Percentiles rank a stretch among this genome's conserved stretches.
Evolutionary conservation across 2,329 filamentous ascomycete genomes (phyloP).

Genomic region (Colletotrichum scovillei): DNA sequence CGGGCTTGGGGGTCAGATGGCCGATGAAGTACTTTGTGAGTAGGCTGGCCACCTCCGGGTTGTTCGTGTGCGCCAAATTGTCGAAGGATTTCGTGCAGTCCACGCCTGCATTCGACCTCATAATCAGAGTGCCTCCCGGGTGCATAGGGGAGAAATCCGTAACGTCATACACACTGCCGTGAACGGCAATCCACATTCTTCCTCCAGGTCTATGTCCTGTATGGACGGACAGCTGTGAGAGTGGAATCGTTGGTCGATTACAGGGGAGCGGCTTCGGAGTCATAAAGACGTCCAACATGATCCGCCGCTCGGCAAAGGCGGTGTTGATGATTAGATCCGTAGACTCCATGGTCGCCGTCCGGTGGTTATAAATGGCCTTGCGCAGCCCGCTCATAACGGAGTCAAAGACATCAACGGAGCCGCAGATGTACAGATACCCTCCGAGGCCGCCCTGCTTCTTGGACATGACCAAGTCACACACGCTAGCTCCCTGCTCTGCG

Average conservation of each 20-base stretch:
- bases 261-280: constrained; percentile 63
- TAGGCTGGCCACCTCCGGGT: constrained; percentile 63
- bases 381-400: constrained; percentile 66
- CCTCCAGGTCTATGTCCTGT: constrained; percentile 60
- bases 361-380: constrained; percentile 65
- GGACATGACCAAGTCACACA: constrained; percentile 66
- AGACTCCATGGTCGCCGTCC: constrained; percentile 62
- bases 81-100: constrained; percentile 65
- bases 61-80: constrained; percentile 64
- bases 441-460: constrained; percentile 63
- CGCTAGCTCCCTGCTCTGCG: constrained; percentile 59
- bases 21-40: constrained; percentile 66
- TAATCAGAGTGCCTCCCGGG: constrained; percentile 62
- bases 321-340: constrained; percentile 62
- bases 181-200: constrained; percentile 63
- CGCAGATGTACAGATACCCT: constrained; percentile 42
- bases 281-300: constrained; percentile 70
- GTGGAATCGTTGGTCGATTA: constrained; percentile 60
- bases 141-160: constrained; percentile 65
- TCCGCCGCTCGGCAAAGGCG: constrained; percentile 65
- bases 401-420: constrained; percentile 54
- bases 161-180: constrained; percentile 64
- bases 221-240: constrained; percentile 60
- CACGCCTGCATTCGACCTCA: constrained; percentile 64
- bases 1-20: constrained; percentile 60